Evolutionary conservation across 2,329 filamentous ascomycete genomes (phyloP), one percentile per base, ranked within the genome.

Genomic region (Blastomyces parvus): DNA sequence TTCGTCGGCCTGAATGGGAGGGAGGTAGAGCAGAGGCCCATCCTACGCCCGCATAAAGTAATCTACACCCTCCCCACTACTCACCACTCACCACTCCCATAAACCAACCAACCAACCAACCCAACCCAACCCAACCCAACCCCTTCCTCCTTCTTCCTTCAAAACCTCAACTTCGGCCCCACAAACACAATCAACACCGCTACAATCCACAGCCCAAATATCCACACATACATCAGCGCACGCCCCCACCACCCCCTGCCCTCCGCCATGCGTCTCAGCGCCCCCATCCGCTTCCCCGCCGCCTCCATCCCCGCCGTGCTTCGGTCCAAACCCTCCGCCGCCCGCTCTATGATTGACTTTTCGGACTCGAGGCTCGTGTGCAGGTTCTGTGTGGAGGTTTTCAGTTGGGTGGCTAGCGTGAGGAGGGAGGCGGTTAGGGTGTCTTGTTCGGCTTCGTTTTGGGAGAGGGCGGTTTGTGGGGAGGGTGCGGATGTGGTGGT

Each of bases 91-190:
- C 17, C 40, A 48, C 17, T 17, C 4, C 50, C 25, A 25, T 25
- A 33, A 33, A 33, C 11, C 27, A 55, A 33, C 7, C 27, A 6
- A 22, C 33, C 33, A 5, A 36, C 7, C 3, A 36, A 36, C 33
- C 33, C 33, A 6, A 7, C 33, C n/a, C 25, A 9, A 9, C 50
- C 2, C n/a, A 2, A 22, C n/a, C 22, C 22, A 53, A 6, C 3
- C 50, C 50, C 50, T 38, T 13, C 30, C 7, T 8, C 42, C 42
- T 44, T 13, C 5, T 17, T 46, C 22, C 6, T n/a, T 80, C 71
- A 96, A 71, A 96, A 94, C 70, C 93, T 83, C 73, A 97, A 76
- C 80, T 97, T 97, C 0, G 93, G 93, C 72, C 91, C 79, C 60
- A 93, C 82, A 79, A 93, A 93, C 14, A 97, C 92, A 67, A 97